These are phyloP conservation scores for Clavariopsis aquatica DNA, from an alignment of 495 filamentous ascomycete species.

Conservation along the genomic window DNA sequence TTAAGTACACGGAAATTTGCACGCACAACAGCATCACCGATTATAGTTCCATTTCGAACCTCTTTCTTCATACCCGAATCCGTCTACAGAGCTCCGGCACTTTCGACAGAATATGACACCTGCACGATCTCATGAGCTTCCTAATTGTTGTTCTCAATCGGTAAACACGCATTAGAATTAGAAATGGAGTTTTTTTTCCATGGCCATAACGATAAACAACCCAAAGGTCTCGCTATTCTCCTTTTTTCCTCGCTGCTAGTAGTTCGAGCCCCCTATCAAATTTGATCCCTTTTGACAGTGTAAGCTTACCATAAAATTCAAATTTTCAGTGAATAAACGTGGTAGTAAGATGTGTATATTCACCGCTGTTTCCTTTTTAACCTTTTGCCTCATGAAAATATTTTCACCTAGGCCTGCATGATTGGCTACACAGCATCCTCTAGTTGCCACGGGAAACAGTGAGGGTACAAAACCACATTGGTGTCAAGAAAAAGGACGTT, in stretches of 20 bases:
- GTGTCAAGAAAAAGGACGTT: no score
- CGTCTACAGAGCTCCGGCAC: neutral
- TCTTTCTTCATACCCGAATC: neutral
- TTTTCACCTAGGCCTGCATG: neutral
- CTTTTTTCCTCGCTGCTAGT: neutral
- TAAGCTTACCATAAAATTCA: neutral
- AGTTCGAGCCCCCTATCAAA: neutral
- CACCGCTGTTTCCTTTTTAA: neutral
- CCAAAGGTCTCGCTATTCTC: neutral
- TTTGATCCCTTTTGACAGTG: neutral
- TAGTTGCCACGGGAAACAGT: neutral
- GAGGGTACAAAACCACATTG: no score
- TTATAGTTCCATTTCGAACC: neutral
- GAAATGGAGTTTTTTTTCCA: neutral
- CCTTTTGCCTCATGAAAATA: neutral
- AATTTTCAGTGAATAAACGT: neutral
- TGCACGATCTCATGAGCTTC: neutral
- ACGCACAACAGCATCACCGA: neutral
- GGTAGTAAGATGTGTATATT: neutral
- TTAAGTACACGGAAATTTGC: neutral
- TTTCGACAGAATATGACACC: neutral
- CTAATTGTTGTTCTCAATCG: neutral
- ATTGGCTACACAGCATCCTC: neutral
- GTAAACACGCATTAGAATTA: neutral
- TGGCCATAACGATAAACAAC: neutral